Base-by-base conservation (phyloP, 768 basidiomycete genomes). In the Tulasnella sp. region DNA sequence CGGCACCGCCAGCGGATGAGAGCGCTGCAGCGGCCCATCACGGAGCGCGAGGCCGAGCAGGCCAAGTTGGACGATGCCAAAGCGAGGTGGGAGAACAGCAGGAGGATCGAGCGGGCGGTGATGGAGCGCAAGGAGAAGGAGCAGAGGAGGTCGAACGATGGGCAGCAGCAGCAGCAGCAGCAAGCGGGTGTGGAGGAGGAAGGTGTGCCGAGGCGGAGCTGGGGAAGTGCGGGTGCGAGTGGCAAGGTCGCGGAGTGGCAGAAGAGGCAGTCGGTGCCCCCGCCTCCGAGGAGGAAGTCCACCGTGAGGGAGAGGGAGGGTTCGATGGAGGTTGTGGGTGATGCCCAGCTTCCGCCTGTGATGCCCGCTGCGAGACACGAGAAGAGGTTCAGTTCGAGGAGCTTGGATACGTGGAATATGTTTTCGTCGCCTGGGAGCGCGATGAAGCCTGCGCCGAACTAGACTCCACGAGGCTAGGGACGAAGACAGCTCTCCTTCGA, bases 1-100 rank as follows among this genome's bases (percentile, higher is more conserved):
- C 84, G 94, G 19, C 94, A 96, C 76, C 86, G 91, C 65, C 88
- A 91, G 81, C 91, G 92, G 81, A 85, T 97, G 82, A 85, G 85
- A 39, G 87, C 88, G 77, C 78, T 97, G 75, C 94, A 97, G 81
- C 87, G 84, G 42, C 94, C 94, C 5, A 81, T 97, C 37, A 94
- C 90, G n/a, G 85, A 87, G 75, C 89, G 89, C 1, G 88, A 89
- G 80, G 87, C 86, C 77, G 90, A 94, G 77, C 85, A 89, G 74
- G 91, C 90, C 0, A 86, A 91, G 35, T 76, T 95, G 19, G 85
- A 84, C 71, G 87, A 86, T n/a, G 94, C 92, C 12, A 88, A 87
- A 77, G 85, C 83, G 76, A 86, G 90, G 35, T 96, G 94, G 94
- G 92, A 94, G 79, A 84, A 87, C 44, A 87, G 90, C 62, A 90